A percentile compares a stretch with the other conserved stretches of the same genome.
Evolutionary conservation across 805 yeast genomes (phyloP).

Genomic region (Yarrowia sp.): DNA sequence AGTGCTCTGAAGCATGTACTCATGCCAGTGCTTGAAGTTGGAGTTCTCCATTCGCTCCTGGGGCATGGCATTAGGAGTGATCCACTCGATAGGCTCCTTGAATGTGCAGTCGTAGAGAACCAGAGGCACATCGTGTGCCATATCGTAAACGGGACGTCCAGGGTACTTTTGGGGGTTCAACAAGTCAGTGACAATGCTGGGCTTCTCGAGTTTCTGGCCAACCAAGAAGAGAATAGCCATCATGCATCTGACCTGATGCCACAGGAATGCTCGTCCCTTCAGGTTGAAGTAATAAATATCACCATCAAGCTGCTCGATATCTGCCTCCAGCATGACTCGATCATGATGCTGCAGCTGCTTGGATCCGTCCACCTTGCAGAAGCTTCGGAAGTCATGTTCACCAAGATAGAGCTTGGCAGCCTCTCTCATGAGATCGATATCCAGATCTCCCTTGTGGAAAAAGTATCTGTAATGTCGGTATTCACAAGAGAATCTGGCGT

Average conservation of each 20-base stretch:
- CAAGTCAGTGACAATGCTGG: slow-evolving; percentile 55
- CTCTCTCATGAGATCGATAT: slow-evolving; percentile 61
- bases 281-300: slow-evolving; percentile 69
- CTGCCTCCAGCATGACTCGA: slow-evolving; percentile 59
- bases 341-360: slow-evolving; percentile 80
- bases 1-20: slow-evolving; percentile 14
- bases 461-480: slow-evolving; percentile 82
- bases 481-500: slow-evolving; percentile 90
- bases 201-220: slow-evolving; percentile 73
- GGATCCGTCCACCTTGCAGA: slow-evolving; percentile 91
- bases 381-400: slow-evolving; percentile 86
- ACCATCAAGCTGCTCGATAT: slow-evolving; percentile 44
- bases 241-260: slow-evolving; percentile 99
- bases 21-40: slow-evolving; percentile 18
- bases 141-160: slow-evolving; percentile 72
- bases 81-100: slow-evolving; percentile 66
- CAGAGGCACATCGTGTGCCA: slow-evolving; percentile 88
- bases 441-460: slow-evolving; percentile 51
- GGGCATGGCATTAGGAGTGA: not conserved
- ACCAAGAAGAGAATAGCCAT: slow-evolving; percentile 75
- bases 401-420: slow-evolving; percentile 69
- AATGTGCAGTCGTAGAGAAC: slow-evolving; percentile 82
- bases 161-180: slow-evolving; percentile 58
- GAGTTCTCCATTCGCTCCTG: slow-evolving; percentile 1
- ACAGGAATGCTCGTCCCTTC: slow-evolving; percentile 84